Conservation (phyloP, 108 stramenopile species). For the Hondaea fermentalgiana region DNA sequence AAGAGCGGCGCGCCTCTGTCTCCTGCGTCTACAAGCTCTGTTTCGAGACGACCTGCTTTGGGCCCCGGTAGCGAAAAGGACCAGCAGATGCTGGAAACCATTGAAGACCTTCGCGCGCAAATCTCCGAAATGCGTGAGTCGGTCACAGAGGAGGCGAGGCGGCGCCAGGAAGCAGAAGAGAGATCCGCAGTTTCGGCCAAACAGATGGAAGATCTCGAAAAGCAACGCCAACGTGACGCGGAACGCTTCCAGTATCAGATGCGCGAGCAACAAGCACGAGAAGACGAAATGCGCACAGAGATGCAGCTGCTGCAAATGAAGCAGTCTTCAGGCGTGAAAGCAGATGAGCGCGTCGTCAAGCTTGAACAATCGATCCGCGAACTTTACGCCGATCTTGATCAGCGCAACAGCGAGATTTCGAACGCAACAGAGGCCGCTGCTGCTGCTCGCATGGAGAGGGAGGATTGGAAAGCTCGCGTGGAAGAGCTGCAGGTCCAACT, state of each 20-base stretch:
- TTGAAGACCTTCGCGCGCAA: background rate
- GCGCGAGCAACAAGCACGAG: background rate
- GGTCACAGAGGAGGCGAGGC: background rate
- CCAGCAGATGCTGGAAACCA: too few relatives aligned
- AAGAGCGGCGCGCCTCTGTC: background rate
- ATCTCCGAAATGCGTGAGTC: background rate
- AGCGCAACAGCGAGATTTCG: background rate
- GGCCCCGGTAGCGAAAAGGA: background rate
- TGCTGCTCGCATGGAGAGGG: background rate
- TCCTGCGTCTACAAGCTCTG: background rate
- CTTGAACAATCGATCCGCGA: background rate
- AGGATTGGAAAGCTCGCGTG: background rate
- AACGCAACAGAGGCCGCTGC: background rate
- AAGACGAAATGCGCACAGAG: background rate
- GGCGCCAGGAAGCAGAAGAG: background rate
- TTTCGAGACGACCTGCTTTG: background rate
- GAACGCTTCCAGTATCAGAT: background rate
- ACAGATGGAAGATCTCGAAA: background rate
- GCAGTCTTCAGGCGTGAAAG: background rate
- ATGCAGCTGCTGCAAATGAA: background rate
- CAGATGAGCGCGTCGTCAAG: background rate
- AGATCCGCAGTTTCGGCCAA: background rate
- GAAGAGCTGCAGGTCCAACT: background rate
- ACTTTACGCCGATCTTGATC: background rate
- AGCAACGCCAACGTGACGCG: background rate